Conservation (phyloP, 202 grass and related monocot genomes). For the Tripidium arundinaceum region DNA sequence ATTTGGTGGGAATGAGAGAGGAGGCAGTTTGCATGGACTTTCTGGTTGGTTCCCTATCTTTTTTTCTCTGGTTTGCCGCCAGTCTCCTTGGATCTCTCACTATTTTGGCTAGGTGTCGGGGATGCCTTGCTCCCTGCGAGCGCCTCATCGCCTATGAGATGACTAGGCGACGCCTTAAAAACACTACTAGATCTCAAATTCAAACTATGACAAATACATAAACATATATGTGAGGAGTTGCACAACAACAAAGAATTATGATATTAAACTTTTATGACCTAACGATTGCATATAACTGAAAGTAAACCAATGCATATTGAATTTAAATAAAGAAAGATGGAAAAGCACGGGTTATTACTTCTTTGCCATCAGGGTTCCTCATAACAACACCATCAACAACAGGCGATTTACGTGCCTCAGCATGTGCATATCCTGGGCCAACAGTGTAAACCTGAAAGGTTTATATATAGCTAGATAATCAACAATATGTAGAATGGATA, state of each 20-base stretch:
- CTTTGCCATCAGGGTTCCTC: constrained; percentile 97
- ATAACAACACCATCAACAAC: constrained; percentile 99
- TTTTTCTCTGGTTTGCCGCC: not conserved
- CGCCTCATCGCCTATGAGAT: not conserved
- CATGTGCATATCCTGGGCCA: constrained; percentile 97
- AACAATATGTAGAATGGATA: constrained; percentile 7
- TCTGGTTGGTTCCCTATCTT: not conserved
- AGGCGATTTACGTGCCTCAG: constrained; percentile 96
- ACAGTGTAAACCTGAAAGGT: constrained; percentile 94
- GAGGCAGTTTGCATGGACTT: not conserved
- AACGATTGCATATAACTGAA: constrained; percentile 4
- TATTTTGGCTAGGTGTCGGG: not conserved
- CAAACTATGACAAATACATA: not conserved
- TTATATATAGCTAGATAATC: constrained; percentile 6
- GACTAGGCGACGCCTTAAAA: not conserved
- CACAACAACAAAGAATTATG: not conserved
- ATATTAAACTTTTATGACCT: not conserved
- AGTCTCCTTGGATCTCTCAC: not conserved
- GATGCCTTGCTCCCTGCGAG: not conserved
- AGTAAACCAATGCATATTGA: not conserved
- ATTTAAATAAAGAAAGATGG: constrained; percentile 11
- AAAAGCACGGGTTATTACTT: constrained; percentile 48
- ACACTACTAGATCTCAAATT: not conserved
- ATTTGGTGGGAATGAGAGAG: not conserved
- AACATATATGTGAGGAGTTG: not conserved